These are phyloP conservation scores for Abelmoschus esculentus DNA, from an alignment of 345 rosid species.

Conservation along the genomic window DNA sequence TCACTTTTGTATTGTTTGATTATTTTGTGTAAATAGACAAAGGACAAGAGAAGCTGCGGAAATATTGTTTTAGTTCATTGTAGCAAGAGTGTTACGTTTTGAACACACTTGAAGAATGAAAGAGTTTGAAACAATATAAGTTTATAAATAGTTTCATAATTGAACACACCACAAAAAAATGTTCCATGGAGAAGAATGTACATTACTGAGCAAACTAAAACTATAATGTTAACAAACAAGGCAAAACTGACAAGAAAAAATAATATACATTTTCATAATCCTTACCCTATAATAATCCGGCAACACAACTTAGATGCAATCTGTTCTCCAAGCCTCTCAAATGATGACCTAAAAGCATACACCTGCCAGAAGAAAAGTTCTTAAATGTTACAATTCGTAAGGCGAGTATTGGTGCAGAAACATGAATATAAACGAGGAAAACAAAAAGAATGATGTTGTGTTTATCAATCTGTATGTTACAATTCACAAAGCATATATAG, in stretches of 20 bases:
- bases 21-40: slow-evolving; percentile 3
- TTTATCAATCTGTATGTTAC: neutral
- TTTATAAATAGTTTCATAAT: neutral
- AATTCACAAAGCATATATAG: neutral
- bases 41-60: neutral
- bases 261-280: slow-evolving; percentile 35
- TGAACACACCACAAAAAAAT: too few species aligned
- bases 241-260: neutral
- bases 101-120: too few species aligned
- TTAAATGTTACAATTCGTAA: neutral
- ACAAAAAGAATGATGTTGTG: neutral
- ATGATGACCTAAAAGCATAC: slow-evolving; percentile 93
- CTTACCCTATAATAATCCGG: slow-evolving; percentile 64
- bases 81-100: neutral
- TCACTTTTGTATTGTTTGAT: neutral
- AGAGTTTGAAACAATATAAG: neutral
- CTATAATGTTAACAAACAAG: neutral
- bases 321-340: slow-evolving; percentile 41
- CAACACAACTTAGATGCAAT: slow-evolving; percentile 79
- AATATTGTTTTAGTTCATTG: neutral
- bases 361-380: slow-evolving; percentile 43
- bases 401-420: neutral
- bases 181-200: neutral
- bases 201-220: slow-evolving; percentile 1
- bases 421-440: neutral